Conservation (phyloP, 805 yeast species). For the Sugiyamaella smithiae region DNA sequence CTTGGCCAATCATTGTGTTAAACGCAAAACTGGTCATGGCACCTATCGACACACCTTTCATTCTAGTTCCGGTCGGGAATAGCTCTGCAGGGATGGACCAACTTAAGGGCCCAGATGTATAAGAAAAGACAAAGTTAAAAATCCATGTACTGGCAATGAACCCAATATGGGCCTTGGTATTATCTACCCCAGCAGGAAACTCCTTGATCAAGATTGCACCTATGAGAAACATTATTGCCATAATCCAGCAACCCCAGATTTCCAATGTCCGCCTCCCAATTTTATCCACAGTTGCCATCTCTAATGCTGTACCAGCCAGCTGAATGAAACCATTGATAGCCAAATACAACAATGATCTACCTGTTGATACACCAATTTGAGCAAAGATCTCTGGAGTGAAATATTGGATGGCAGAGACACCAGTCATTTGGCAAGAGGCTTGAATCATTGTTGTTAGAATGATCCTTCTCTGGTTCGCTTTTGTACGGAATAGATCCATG, state of each 20-base stretch:
- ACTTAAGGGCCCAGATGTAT: constrained; percentile 42
- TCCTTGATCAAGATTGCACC: constrained; percentile 27
- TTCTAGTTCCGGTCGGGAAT: constrained; percentile 53
- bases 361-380: constrained; percentile 48
- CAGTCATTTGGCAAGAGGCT: constrained; percentile 58
- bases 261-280: constrained; percentile 27
- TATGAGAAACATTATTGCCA: constrained; percentile 24
- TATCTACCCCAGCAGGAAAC: constrained; percentile 26
- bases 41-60: constrained; percentile 63
- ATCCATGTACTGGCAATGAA: constrained; percentile 33
- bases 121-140: constrained; percentile 29
- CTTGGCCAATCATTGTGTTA: constrained; percentile 38
- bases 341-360: constrained; percentile 27
- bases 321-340: constrained; percentile 31
- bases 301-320: constrained; percentile 25
- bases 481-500: constrained; percentile 49
- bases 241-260: constrained; percentile 21
- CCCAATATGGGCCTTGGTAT: constrained; percentile 30
- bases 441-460: constrained; percentile 45
- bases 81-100: constrained; percentile 68
- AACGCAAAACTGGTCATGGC: constrained; percentile 36
- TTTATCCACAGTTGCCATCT: constrained; percentile 25
- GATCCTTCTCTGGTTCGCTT: constrained; percentile 51
- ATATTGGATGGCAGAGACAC: constrained; percentile 64
- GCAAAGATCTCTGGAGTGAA: constrained; percentile 57